Evolutionary conservation across 2,329 filamentous ascomycete species (phyloP), one percentile per base, ranked within the genome.

Genomic region (Stagonosporopsis chrysanthemi): DNA sequence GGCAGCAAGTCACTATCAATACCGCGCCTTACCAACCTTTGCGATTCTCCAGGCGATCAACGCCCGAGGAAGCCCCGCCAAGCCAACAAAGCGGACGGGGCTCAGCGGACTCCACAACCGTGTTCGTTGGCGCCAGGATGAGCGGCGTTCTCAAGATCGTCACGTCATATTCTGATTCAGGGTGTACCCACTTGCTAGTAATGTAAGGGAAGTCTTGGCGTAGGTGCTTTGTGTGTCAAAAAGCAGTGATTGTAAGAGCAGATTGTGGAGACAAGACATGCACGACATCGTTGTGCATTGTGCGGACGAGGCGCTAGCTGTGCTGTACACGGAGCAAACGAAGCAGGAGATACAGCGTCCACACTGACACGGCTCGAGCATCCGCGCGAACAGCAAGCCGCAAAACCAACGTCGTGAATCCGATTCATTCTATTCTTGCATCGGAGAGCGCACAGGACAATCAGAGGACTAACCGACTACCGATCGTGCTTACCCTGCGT

Each of bases 161-260:
- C 48, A 48, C 38, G 26, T 35, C 38, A 48, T 14, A 23, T 44
- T 26, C 50, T 46, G 15, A 19, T 50, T 58, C 17, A 12, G 35
- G 56, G 5, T 11, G 14, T 38, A 31, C 12, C 49, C 49, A 45
- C 39, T 23, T 46, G 24, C 45, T 31, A 50, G 45, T 26, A 33
- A 54, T 41, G 50, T 58, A 42, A 48, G 55, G 40, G 49, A 31
- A 45, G 41, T 44, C 44, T 58, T 58, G 55, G 55, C 55, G 26
- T 31, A 24, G 14, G 31, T 36, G 45, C 38, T 33, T 26, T 43
- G 22, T 43, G 35, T 24, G 51, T 49, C 45, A 49, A 49, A 26
- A 17, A 22, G 41, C 26, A 49, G 33, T 40, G 31, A 4, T 24
- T n/a, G 33, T 55, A 23, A 35, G 12, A 41, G 28, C n/a, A 46